These are phyloP conservation scores for Trapa incisa DNA, from an alignment of 345 rosid species.

Conservation along the genomic window DNA sequence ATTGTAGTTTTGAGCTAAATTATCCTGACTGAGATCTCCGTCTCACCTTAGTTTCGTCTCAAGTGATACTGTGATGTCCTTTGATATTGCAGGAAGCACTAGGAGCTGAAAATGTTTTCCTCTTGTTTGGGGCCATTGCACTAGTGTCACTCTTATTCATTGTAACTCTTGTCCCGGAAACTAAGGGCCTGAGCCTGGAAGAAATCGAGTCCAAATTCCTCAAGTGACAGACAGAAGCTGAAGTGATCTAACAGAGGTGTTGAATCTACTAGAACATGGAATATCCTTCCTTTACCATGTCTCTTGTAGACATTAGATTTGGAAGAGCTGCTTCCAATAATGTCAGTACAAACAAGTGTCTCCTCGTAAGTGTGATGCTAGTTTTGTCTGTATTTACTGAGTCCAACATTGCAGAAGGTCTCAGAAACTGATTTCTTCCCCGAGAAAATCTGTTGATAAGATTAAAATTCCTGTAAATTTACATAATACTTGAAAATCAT, in stretches of 20 bases:
- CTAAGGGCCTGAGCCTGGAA: constrained; percentile 94
- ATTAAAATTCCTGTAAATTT: background rate
- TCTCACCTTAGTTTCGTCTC: background rate
- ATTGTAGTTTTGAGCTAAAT: background rate
- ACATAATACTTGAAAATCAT: background rate
- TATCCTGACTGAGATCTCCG: background rate
- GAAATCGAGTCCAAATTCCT: constrained; percentile 77
- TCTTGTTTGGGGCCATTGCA: constrained; percentile 73
- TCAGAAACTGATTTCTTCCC: background rate
- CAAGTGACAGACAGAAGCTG: constrained; percentile 29
- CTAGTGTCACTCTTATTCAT: constrained; percentile 51
- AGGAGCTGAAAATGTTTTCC: constrained; percentile 84
- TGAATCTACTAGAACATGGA: background rate
- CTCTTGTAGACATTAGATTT: background rate
- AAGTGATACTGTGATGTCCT: background rate
- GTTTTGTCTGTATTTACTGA: background rate
- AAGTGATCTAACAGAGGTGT: background rate
- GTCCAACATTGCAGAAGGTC: background rate
- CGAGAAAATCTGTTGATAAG: background rate
- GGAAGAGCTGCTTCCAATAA: constrained; percentile 2
- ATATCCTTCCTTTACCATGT: background rate
- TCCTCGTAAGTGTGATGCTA: background rate
- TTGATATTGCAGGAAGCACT: constrained; percentile 54
- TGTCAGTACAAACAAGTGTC: background rate
- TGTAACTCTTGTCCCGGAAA: constrained; percentile 61